Evolutionary conservation across 345 rosid species (phyloP), one percentile per base, ranked within the genome.

Genomic region (Conringia planisiliqua): DNA sequence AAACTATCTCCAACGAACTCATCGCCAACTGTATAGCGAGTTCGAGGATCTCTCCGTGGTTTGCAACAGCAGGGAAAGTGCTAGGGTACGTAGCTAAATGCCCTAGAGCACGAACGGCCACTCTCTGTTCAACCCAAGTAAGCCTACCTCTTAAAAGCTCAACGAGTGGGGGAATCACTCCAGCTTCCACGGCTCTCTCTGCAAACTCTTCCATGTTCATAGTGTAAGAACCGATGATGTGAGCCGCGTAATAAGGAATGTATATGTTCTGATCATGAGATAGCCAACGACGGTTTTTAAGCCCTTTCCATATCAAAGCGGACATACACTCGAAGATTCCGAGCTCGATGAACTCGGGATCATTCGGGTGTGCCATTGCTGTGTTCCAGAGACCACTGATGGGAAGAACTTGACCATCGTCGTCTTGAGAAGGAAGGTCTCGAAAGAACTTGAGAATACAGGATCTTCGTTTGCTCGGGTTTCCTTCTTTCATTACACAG

Each of bases 331-430:
- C 98, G 35, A 96, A 96, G 61, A 92, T 96, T 46, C 99, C 99
- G 44, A 96, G 84, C 77, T 92, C 95, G 2, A 96, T 89, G 78
- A 96, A 96, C 78, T 96, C 99, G 0, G 98, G 97, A 69, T 96
- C 98, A 61, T 96, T 92, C 11, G 99, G 99, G 79, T 96, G 98
- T 20, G 99, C 98, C 99, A 92, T 96, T 46, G 99, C 99, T 56
- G 99, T 96, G 86, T 96, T 96, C 99, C 99, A 96, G 29, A 96
- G 91, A 43, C 99, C 99, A 68, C 99, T 96, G 62, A 96, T 92
- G 12, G 99, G 97, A 62, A 96, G 95, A 67, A 96, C 99, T 80
- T 92, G 99, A 50, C 95, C 98, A 76, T 95, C 96, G 66, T 89
- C 97, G 75, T 95, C 98, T 65, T 90, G 97, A 22, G 91, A 87